Base-by-base conservation (phyloP, 371 early-diverging fungal species). In the Mortierella sp. region DNA sequence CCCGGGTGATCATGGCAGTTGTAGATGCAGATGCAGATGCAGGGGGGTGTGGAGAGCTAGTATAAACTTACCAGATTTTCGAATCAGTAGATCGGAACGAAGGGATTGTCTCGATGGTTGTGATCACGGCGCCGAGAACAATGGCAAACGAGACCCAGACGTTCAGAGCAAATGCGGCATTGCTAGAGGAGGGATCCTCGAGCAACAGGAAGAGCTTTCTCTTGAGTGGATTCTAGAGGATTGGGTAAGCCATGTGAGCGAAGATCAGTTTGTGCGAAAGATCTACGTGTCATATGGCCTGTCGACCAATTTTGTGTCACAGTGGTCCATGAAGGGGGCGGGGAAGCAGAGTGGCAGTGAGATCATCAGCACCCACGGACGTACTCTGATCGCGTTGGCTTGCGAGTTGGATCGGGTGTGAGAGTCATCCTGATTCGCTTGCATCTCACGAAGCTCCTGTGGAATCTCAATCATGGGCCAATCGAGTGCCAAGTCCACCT, bases 71-170 rank as follows among this genome's bases (percentile, higher is more conserved):
- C 91, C 91, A 90, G n/a, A 89, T 78, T 37, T 77, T 65, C 22
- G 86, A 86, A 48, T 87, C 83, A 3, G 82, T 80, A 4, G 86
- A 86, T 46, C 88, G 86, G 69, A 92, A 90, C 19, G 91, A 63
- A 21, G 95, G 95, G 19, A 94, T 92, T 22, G 95, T 94, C 81
- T 94, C 95, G 37, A 94, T 83, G 10, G 92, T 93, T 0, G 93
- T 90, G 58, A 92, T 86, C n/a, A 92, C 84, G 9, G 92, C 91
- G 72, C 91, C 88, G 39, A 90, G 78, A 2, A 93, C 86, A 67
- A 94, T 94, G 57, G 90, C 78, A 50, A 91, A 82, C 0, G 92
- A 86, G 5, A 94, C 88, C 68, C 91, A 81, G 21, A 94, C 85
- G 63, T 91, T 93, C 41, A 89, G 83, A 51, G 86, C 81, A 74